Base-by-base conservation (phyloP, 352 stramenopile genomes). In the Phytophthora hibernalis region DNA sequence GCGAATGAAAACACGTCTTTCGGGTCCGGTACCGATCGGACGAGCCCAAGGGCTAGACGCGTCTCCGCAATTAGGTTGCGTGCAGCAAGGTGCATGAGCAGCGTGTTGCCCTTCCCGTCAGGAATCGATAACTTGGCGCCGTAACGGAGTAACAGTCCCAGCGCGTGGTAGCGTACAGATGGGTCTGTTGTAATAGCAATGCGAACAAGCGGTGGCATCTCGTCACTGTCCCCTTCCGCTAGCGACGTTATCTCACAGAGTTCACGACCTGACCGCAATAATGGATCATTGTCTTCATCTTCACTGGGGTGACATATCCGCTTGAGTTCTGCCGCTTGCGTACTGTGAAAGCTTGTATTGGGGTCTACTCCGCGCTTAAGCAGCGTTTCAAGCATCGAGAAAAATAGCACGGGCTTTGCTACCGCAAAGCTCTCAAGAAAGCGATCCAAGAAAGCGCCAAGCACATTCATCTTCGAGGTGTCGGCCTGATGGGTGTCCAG, bases 61-160 rank as follows among this genome's bases (percentile, higher is more conserved):
- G 77, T 65, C 60, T 91, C 82, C 2, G 50, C 44, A 24, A 76
- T 28, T 16, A 89, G 60, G 28, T 94, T 94, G 12, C 65, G 68
- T 0, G 74, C 66, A 3, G 79, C 70, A 20, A 91, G 58, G 54
- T 94, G 85, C 70, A 86, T 87, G n/a, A 91, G 51, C 1, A 85
- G 16, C 5, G 72, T 88, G 54, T 92, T 89, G 11, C 83, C 82
- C 4, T 77, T 76, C 33, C 60, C 79, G 37, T 94, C 85, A 9
- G 54, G 44, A 2, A 54, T 56, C 5, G 72, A 68, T 5, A 91
- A 48, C 50, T 90, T 90, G 0, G 85, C 81, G 12, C 81, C 81
- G 37, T 90, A 87, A 8, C 77, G 77, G 7, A 92, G 68, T 3
- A 94, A 48, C 18, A 92, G 20, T 1, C 64, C 82, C 13, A 94